Evolutionary conservation across 306 rosid species (phyloP).

Genomic region (Vigna nakashimae): DNA sequence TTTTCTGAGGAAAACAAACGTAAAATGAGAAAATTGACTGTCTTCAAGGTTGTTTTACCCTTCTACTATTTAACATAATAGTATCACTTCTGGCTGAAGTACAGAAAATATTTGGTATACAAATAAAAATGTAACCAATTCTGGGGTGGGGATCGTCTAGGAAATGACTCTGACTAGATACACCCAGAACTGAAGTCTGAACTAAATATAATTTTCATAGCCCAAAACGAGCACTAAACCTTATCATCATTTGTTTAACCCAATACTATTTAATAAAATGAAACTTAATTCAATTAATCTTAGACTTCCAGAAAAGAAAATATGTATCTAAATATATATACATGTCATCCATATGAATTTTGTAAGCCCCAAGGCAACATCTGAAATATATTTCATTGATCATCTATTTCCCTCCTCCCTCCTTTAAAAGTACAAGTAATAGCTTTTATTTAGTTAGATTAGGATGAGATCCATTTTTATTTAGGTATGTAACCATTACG

Average conservation of each 20-base stretch:
- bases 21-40: constrained; percentile 1
- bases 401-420: constrained; percentile 11
- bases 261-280: constrained; percentile 6
- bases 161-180: neutral
- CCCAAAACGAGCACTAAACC: neutral
- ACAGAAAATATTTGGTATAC: constrained; percentile 2
- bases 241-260: constrained; percentile 27
- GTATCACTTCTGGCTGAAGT: neutral
- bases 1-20: constrained; percentile 1
- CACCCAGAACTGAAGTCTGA: constrained; percentile 16
- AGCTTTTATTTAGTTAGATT: neutral
- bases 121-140: constrained; percentile 13
- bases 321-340: neutral
- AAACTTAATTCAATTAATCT: constrained; percentile 1
- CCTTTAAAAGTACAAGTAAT: constrained; percentile 4
- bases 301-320: neutral
- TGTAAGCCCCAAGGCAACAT: neutral
- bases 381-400: constrained; percentile 15
- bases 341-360: constrained; percentile 10
- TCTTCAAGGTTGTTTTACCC: neutral
- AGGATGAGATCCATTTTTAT: too few relatives aligned
- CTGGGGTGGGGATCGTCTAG: neutral
- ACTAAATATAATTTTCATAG: constrained; percentile 6
- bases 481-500: too few relatives aligned
- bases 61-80: neutral